Conservation (phyloP, 2,329 filamentous ascomycete genomes). For the Torrubiella hemipterigena region DNA sequence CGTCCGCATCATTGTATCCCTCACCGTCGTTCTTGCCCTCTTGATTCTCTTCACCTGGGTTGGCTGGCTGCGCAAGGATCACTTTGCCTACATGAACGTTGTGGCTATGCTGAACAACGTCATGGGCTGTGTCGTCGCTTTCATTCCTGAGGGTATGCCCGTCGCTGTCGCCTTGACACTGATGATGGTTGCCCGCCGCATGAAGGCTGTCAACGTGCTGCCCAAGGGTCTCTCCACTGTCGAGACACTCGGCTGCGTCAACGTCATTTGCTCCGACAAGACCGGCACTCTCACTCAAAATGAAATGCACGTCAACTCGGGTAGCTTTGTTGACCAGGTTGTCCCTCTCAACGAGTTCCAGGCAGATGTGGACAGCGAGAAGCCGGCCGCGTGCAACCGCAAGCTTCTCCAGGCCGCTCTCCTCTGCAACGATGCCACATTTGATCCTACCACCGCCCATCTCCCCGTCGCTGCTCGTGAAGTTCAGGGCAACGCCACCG, state of each 20-base stretch:
- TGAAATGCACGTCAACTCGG: slow-evolving; percentile 28
- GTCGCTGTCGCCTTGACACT: slow-evolving; percentile 26
- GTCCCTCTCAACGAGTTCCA: slow-evolving; percentile 15
- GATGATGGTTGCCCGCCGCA: slow-evolving; percentile 28
- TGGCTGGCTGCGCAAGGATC: slow-evolving; percentile 25
- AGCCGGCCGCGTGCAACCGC: slow-evolving; percentile 6
- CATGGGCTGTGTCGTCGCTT: slow-evolving; percentile 29
- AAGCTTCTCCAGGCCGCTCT: slow-evolving; percentile 17
- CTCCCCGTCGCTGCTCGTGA: slow-evolving; percentile 20
- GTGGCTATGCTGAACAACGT: slow-evolving; percentile 32
- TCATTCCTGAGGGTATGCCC: slow-evolving; percentile 27
- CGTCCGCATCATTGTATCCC: slow-evolving; percentile 25
- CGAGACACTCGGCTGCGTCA: slow-evolving; percentile 30
- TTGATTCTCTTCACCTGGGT: slow-evolving; percentile 33
- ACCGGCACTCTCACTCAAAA: slow-evolving; percentile 31
- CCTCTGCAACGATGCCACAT: slow-evolving; percentile 30
- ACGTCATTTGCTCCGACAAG: slow-evolving; percentile 30
- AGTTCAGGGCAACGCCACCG: slow-evolving; percentile 30
- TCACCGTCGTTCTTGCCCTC: slow-evolving; percentile 25
- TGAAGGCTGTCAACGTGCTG: slow-evolving; percentile 29
- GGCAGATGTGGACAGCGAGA: slow-evolving; percentile 7
- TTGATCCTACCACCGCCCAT: slow-evolving; percentile 23
- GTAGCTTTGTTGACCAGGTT: slow-evolving; percentile 22
- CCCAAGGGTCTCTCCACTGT: slow-evolving; percentile 28
- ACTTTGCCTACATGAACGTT: slow-evolving; percentile 25